Percentiles rank a stretch among this genome's conserved stretches.
Conservation (phyloP, 2,329 filamentous ascomycete genomes). For the Nemania sp. region DNA sequence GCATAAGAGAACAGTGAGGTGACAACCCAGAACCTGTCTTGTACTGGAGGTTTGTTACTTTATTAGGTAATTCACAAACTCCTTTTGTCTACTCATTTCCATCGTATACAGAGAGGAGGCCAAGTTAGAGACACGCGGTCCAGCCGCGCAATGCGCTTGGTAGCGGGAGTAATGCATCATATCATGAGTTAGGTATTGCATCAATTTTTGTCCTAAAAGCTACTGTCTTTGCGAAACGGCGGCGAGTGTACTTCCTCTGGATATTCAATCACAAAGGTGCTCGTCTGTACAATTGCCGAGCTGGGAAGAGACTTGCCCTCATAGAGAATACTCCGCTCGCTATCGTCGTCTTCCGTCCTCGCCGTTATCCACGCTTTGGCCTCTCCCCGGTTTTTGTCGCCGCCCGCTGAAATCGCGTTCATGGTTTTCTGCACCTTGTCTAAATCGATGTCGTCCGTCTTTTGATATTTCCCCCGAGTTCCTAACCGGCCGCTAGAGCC, state of each 20-base stretch:
- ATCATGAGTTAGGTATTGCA: background rate
- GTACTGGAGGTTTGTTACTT: background rate
- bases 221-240: conserved; percentile 4
- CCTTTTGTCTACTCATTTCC: background rate
- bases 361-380: conserved; percentile 27
- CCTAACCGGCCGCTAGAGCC: conserved; percentile 12
- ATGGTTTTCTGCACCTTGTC: conserved; percentile 29
- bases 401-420: conserved; percentile 26
- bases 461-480: background rate
- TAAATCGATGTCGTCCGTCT: conserved; percentile 18
- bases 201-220: background rate
- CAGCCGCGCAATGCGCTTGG: too few relatives aligned
- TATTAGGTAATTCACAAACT: background rate
- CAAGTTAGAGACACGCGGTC: too few relatives aligned
- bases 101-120: too few relatives aligned
- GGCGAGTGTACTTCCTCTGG: conserved; percentile 19
- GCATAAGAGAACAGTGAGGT: conserved; percentile 5
- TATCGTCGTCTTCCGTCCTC: conserved; percentile 15
- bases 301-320: conserved; percentile 4
- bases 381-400: conserved; percentile 20
- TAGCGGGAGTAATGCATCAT: background rate
- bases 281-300: conserved; percentile 26
- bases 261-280: conserved; percentile 31
- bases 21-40: background rate
- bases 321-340: conserved; percentile 29